Base-by-base conservation (phyloP, 441 rosid species). In the Croton laevigatus region DNA sequence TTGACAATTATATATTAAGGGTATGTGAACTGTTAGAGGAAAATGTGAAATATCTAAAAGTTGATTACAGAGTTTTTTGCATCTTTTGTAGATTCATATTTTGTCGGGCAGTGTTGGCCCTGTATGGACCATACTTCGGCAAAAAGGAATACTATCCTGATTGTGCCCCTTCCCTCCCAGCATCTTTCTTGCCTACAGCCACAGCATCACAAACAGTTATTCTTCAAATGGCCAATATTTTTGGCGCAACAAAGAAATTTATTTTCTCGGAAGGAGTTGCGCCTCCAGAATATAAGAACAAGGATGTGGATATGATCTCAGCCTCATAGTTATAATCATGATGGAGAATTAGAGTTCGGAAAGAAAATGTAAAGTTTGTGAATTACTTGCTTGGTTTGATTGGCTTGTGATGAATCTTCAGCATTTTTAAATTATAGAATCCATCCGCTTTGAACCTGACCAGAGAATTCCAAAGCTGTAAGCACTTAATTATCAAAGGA, bases 141-240 rank as follows among this genome's bases (percentile, higher is more conserved):
- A 88, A 88, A 82, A 82, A 83, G 78, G 91, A 94, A 77, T 86
- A 78, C 59, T 86, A 84, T 68, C 97, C 99, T 10, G 84, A 80
- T 32, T 94, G 97, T 49, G 58, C 84, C 55, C 99, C 97, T 16
- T 59, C 74, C 44, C 96, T 94, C 62, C 97, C 97, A 3, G 80
- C 75, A 42, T 77, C 79, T 60, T 72, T 91, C 38, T 61, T 40
- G 59, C 92, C 97, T 59, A 76, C 79, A 1, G 62, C 85, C 27
- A 62, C 77, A 11, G 62, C 86, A 37, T 81, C 80, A 75, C 94
- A 86, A 77, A 71, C 73, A 6, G 72, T 77, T 34, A 85, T 94
- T 76, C 44, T 86, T 46, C 96, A 78, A 78, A 80, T 94, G 59
- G 94, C 99, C 69, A 81, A 76, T 71, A 54, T 82, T 40, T 90